phyloP scores from a whole-genome alignment of 352 stramenopile species.

The Globisporangium nodosum region DNA sequence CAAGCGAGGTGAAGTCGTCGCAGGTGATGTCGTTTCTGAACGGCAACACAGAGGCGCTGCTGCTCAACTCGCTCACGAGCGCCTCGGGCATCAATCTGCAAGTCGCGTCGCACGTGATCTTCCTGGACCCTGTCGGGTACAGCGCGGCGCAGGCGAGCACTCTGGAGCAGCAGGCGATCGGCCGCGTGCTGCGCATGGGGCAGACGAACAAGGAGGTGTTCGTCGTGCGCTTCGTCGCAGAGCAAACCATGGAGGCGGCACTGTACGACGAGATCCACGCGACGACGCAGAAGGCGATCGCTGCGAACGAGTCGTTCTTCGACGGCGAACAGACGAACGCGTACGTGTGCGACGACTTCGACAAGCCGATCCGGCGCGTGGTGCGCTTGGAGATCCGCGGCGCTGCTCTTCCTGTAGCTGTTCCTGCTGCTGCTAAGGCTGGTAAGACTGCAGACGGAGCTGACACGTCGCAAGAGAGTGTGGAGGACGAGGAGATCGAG shows the following conservation, averaged over 20 bases:
- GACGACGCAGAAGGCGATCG: conserved; percentile 29
- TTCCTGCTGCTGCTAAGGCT: neutral
- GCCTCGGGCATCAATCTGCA: conserved; percentile 84
- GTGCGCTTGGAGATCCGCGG: conserved; percentile 48
- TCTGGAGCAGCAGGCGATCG: conserved; percentile 79
- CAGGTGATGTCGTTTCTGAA: conserved; percentile 60
- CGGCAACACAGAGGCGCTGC: conserved; percentile 58
- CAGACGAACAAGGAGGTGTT: conserved; percentile 65
- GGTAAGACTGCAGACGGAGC: conserved; percentile 19
- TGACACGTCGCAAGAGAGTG: conserved; percentile 39
- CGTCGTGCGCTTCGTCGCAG: conserved; percentile 69
- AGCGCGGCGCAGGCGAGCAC: conserved; percentile 67
- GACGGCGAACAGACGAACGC: conserved; percentile 45
- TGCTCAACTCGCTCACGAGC: conserved; percentile 78
- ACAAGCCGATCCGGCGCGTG: conserved; percentile 40
- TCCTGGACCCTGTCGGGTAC: conserved; percentile 71
- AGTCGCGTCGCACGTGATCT: conserved; percentile 76
- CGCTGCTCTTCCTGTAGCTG: neutral
- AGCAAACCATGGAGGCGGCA: conserved; percentile 64
- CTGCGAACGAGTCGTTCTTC: conserved; percentile 60
- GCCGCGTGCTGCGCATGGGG: conserved; percentile 80
- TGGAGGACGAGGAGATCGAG: conserved; percentile 51
- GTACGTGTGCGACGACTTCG: conserved; percentile 55
- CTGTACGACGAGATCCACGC: conserved; percentile 77
- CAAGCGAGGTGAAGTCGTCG: conserved; percentile 69